phyloP scores from a whole-genome alignment of 1,139 yeast genomes.

The Dujonia santamariae region DNA sequence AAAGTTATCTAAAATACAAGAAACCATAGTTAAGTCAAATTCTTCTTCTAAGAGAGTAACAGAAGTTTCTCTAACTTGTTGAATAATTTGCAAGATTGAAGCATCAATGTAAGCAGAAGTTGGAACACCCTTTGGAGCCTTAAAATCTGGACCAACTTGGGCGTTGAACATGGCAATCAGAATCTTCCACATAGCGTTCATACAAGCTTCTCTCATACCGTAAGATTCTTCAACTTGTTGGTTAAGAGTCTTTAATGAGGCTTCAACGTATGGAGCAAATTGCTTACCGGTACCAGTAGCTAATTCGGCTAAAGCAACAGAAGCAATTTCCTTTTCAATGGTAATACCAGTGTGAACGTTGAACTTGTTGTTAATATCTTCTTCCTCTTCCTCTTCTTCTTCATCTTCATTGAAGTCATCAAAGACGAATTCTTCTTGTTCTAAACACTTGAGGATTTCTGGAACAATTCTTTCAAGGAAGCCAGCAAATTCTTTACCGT shows the following conservation, averaged over 20 bases:
- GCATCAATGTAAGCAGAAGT: conserved; percentile 56
- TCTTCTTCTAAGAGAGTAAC: conserved; percentile 68
- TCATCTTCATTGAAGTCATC: conserved; percentile 22
- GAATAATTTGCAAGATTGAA: conserved; percentile 57
- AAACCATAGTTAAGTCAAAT: conserved; percentile 78
- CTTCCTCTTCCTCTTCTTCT: conserved; percentile 42
- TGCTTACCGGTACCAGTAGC: conserved; percentile 82
- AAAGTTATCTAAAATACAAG: conserved; percentile 71
- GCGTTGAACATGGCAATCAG: conserved; percentile 68
- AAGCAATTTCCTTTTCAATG: conserved; percentile 95
- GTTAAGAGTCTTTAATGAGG: conserved; percentile 59
- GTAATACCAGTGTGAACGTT: conserved; percentile 94
- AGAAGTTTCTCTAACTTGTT: conserved; percentile 64
- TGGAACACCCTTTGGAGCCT: conserved; percentile 75
- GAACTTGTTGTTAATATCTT: conserved; percentile 66
- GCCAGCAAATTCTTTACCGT: conserved; percentile 85
- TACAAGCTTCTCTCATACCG: conserved; percentile 88
- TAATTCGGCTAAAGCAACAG: conserved; percentile 86
- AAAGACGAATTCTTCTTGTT: conserved; percentile 75
- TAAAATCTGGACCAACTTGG: conserved; percentile 45
- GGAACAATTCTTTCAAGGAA: conserved; percentile 83
- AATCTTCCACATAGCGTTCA: conserved; percentile 79
- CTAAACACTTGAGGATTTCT: conserved; percentile 76
- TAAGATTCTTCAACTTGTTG: conserved; percentile 83
- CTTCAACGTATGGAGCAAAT: conserved; percentile 76